Conservation (phyloP, 1,284 basidiomycete species). For the Anthracocystis walkeri region DNA sequence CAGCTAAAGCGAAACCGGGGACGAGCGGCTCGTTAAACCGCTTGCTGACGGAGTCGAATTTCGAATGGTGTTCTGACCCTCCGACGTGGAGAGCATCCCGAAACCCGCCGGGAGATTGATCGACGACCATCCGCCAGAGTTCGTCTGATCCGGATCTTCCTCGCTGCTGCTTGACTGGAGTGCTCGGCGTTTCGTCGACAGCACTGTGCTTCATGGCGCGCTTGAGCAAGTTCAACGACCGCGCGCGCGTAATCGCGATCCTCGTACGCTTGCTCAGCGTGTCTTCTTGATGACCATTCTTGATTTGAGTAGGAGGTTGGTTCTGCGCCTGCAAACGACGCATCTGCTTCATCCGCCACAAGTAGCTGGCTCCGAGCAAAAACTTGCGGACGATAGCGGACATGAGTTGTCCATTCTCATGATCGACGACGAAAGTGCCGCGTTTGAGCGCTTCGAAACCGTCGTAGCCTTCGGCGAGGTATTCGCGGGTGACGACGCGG, state of each 20-base stretch:
- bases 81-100: conserved; percentile 60
- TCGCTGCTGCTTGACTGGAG: conserved; percentile 20
- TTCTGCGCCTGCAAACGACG: conserved; percentile 22
- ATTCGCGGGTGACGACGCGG: conserved; percentile 81
- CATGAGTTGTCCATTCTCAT: conserved; percentile 85
- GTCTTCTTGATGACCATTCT: background rate
- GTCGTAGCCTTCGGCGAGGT: conserved; percentile 79
- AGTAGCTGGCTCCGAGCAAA: conserved; percentile 75
- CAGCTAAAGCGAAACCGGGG: background rate
- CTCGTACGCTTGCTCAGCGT: conserved; percentile 31
- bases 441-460: conserved; percentile 81
- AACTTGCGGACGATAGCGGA: conserved; percentile 85
- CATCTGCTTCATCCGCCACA: conserved; percentile 61
- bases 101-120: conserved; percentile 52
- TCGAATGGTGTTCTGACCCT: conserved; percentile 57
- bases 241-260: conserved; percentile 30
- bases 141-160: conserved; percentile 15
- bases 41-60: conserved; percentile 49
- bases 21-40: conserved; percentile 35
- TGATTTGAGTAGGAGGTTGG: background rate
- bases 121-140: conserved; percentile 51
- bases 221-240: conserved; percentile 35
- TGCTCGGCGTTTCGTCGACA: conserved; percentile 1
- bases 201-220: conserved; percentile 26
- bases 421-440: conserved; percentile 80